Conservation (phyloP, 140 eudicot species). For the Erigeron philadelphicus region DNA sequence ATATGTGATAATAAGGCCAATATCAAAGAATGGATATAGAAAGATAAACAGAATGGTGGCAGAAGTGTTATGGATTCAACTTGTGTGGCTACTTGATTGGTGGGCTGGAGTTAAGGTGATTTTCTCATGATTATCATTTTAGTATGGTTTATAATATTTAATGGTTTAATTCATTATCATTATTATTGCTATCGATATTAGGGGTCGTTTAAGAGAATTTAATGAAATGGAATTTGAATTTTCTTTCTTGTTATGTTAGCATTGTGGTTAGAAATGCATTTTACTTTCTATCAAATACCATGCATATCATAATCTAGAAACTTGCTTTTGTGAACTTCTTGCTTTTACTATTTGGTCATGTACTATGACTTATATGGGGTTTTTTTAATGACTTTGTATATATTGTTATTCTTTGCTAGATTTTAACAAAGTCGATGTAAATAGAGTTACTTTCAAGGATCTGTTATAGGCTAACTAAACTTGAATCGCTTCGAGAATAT, state of each 20-base stretch:
- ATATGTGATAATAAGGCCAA: slow-evolving; percentile 62
- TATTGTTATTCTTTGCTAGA: not conserved
- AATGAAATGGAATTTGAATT: too few relatives aligned
- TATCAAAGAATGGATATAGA: slow-evolving; percentile 67
- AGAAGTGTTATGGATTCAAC: slow-evolving; percentile 84
- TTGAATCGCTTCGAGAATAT: not conserved
- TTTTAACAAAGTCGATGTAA: slow-evolving; percentile 4
- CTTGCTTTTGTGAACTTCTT: too few relatives aligned
- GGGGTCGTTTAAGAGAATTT: too few relatives aligned
- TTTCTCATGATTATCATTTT: not conserved
- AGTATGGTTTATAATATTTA: not conserved
- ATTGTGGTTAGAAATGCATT: too few relatives aligned
- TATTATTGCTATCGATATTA: not conserved
- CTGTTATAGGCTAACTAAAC: not conserved
- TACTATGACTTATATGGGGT: too few relatives aligned
- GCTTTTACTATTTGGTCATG: not conserved
- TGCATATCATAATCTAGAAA: too few relatives aligned
- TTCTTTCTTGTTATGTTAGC: too few relatives aligned
- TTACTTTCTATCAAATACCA: too few relatives aligned
- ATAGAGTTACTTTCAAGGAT: slow-evolving; percentile 13
- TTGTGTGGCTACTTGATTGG: slow-evolving; percentile 90
- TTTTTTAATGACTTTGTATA: not conserved
- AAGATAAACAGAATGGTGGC: slow-evolving; percentile 74
- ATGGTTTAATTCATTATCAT: not conserved
- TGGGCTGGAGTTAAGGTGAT: slow-evolving; percentile 92